Percentiles rank a stretch among this genome's conserved stretches.
These are phyloP conservation scores for Nitzschia palea DNA, from an alignment of 108 stramenopile genomes.

Conservation along the genomic window DNA sequence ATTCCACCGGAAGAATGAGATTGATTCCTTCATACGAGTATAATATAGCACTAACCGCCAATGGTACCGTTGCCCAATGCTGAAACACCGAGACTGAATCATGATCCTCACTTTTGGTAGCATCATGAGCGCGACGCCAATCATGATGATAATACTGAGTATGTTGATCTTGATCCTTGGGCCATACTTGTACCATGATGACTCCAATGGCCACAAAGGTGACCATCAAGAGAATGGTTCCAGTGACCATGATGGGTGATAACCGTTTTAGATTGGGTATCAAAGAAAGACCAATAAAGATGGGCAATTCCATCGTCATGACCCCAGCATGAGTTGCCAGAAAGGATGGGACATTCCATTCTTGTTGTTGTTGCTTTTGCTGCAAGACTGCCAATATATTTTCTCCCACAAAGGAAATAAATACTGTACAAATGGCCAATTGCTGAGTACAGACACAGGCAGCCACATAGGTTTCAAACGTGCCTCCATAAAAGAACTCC, in stretches of 20 bases:
- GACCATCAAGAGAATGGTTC: conserved; percentile 38
- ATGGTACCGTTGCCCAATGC: conserved; percentile 16
- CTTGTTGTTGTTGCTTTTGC: not conserved
- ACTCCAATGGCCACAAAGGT: conserved; percentile 48
- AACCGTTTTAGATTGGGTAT: conserved; percentile 53
- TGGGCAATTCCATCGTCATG: conserved; percentile 55
- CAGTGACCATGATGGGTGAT: conserved; percentile 56
- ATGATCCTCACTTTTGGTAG: too few species aligned
- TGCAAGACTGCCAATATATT: conserved; percentile 60
- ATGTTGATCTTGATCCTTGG: conserved; percentile 22
- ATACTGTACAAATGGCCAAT: conserved; percentile 77
- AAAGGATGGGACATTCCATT: too few species aligned
- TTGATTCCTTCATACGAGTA: conserved; percentile 78
- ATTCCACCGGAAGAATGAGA: conserved; percentile 66
- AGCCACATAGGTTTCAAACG: conserved; percentile 55
- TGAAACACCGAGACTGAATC: not conserved
- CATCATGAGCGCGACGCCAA: not conserved
- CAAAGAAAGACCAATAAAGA: conserved; percentile 39
- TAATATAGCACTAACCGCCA: conserved; percentile 73
- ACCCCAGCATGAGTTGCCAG: conserved; percentile 32
- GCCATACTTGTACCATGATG: conserved; percentile 46
- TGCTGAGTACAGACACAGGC: conserved; percentile 58
- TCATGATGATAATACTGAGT: too few species aligned
- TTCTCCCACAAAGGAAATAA: conserved; percentile 70
- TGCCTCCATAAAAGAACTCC: conserved; percentile 62